Base-by-base conservation (phyloP, 1,284 basidiomycete species). In the Peniophora sp. region DNA sequence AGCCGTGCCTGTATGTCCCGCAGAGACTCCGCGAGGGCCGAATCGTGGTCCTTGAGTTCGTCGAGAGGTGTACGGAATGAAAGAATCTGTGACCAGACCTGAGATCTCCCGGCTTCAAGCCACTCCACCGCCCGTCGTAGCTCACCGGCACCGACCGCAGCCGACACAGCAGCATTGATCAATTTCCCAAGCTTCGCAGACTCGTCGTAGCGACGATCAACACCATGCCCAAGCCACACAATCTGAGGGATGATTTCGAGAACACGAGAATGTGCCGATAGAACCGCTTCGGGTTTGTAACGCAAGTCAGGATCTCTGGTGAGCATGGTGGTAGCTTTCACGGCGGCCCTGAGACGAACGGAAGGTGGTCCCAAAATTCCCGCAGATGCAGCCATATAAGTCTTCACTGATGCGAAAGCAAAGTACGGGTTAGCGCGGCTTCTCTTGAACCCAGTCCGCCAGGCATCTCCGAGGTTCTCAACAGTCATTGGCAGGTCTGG, bases 191-290 rank as follows among this genome's bases (percentile, higher is more conserved):
- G 9, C 8, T 16, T 10, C 9, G 10, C 9, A 14, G 22, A 9
- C 44, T 45, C 44, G 5, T 5, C 44, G 8, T 20, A 45, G n/a
- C 44, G 44, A 23, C 23, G 44, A 5, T 20, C 14, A 20, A 45
- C 10, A 5, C 23, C 22, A 6, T 22, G n/a, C 5, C 44, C 44
- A 10, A 45, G 44, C 44, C 44, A 45, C 10, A 45, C 44, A 22
- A 45, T 3, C 16, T 16, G 12, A 1, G 44, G 44, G 20, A 45
- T 14, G 5, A 24, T 56, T 32, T 62, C 56, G 51, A 64, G 64
- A 8, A 45, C 10, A 10, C n/a, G 16, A 11, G n/a, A 20, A 20
- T 45, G 23, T 9, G 44, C 44, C 9, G 9, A 6, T 22, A 45
- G 16, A 5, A 20, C 8, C 16, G 38, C 38, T 20, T 41, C 38